Evolutionary conservation across 2,329 filamentous ascomycete species (phyloP).

Genomic region (Canariomyces notabilis): DNA sequence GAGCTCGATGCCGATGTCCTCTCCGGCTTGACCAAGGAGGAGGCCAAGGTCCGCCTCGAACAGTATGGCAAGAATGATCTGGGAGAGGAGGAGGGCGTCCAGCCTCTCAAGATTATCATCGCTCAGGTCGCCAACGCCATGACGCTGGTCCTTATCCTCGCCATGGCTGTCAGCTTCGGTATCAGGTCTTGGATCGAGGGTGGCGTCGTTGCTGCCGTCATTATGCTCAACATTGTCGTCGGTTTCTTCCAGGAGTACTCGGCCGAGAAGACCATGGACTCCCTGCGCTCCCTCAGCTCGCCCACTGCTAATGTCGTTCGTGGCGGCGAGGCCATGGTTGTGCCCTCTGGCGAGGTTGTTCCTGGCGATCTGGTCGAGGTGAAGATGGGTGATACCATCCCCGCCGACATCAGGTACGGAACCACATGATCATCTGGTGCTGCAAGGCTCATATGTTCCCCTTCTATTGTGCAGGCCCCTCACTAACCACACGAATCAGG

Average conservation of each 20-base stretch:
- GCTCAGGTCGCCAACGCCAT: slow-evolving; percentile 74
- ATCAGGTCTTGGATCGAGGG: slow-evolving; percentile 65
- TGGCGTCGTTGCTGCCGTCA: slow-evolving; percentile 62
- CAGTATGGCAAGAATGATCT: slow-evolving; percentile 65
- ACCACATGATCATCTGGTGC: slow-evolving; percentile 1
- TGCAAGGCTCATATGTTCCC: neutral
- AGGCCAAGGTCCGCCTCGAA: slow-evolving; percentile 54
- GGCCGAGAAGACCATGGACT: slow-evolving; percentile 60
- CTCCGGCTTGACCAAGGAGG: slow-evolving; percentile 56
- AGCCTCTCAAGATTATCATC: slow-evolving; percentile 65
- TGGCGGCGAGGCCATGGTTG: slow-evolving; percentile 46
- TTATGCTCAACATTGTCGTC: slow-evolving; percentile 62
- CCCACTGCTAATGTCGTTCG: slow-evolving; percentile 56
- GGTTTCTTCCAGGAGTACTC: slow-evolving; percentile 58
- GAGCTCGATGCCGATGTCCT: slow-evolving; percentile 60
- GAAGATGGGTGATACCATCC: slow-evolving; percentile 69
- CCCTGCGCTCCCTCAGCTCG: slow-evolving; percentile 53
- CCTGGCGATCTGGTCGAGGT: slow-evolving; percentile 64
- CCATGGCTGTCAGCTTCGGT: slow-evolving; percentile 64
- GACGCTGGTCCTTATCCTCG: slow-evolving; percentile 69
- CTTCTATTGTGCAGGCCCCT: neutral
- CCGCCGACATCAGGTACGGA: slow-evolving; percentile 61
- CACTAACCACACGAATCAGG: slow-evolving; percentile 27
- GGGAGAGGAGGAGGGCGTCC: slow-evolving; percentile 63
- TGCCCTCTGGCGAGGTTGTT: slow-evolving; percentile 62